Evolutionary conservation across 1,284 basidiomycete genomes (phyloP), one percentile per base, ranked within the genome.

Genomic region (Rhizopogon hawkerae): DNA sequence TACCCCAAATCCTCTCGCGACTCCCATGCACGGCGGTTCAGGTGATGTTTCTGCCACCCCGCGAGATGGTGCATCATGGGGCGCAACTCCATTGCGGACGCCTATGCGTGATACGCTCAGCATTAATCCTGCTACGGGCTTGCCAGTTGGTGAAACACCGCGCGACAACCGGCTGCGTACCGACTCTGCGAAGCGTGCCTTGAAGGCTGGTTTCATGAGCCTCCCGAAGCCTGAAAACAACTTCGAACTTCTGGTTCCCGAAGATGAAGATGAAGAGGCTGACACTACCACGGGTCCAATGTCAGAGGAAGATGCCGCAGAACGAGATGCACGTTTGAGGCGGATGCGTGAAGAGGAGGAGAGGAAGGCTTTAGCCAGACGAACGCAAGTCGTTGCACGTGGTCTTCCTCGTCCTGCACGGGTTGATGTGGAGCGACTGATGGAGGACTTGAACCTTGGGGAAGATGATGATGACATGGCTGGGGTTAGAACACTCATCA

Each of bases 151-250:
- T 3, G 77, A 79, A 57, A 95, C 88, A 6, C 93, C 89, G 2
- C 79, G 83, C 26, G 87, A 89, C 49, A 78, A 85, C 51, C 79
- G 83, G 9, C 67, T 83, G 41, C 81, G 81, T 13, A 65, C 69
- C 14, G 76, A 76, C 50, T 80, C 83, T 35, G 75, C 79, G 9
- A 87, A 88, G 61, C 77, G 82, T 38, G 81, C 86, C 1, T 76
- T 98, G 46, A 78, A 85, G 58, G 78, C 83, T 14, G 89, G 89
- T 1, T 96, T 99, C 66, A 78, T 78, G 63, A 83, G 71, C 54
- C 74, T 99, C 13, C 96, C 96, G 0, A 85, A 83, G 56, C 94
- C 96, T 0, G 92, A 97, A 71, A 98, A 98, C 66, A 95, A 98
- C 68, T 98, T 98, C 60, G 94, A 98, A 68, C 72, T 99, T 38